A percentile compares a stretch with the other conserved stretches of the same genome.
Evolutionary conservation across 306 rosid genomes (phyloP).

Genomic region (Acacia crassicarpa): DNA sequence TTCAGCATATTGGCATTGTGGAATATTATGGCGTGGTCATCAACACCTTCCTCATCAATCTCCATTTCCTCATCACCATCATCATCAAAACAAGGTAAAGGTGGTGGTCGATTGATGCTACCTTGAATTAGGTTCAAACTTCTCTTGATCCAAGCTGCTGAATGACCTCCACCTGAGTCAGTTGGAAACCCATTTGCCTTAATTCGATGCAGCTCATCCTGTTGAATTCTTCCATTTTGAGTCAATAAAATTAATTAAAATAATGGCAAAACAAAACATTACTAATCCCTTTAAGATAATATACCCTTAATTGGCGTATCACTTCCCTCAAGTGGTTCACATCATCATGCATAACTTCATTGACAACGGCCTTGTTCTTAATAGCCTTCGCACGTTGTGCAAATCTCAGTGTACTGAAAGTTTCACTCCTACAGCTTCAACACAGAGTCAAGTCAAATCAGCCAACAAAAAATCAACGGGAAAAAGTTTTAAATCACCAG

Average conservation of each 20-base stretch:
- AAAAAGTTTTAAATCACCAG: conserved; percentile 22
- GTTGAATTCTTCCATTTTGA: conserved; percentile 31
- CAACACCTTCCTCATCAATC: conserved; percentile 84
- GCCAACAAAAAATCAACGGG: not conserved
- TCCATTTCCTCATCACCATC: conserved; percentile 99
- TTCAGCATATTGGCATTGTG: conserved; percentile 22
- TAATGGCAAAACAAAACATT: conserved; percentile 19
- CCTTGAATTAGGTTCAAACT: conserved; percentile 72
- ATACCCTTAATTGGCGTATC: conserved; percentile 92
- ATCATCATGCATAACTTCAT: conserved; percentile 89
- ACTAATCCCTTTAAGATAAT: conserved; percentile 23
- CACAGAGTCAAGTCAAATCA: conserved; percentile 34
- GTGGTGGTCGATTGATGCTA: conserved; percentile 60
- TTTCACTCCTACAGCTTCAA: conserved; percentile 94
- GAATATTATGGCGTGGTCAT: conserved; percentile 37
- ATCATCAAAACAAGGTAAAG: conserved; percentile 58
- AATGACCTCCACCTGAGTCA: conserved; percentile 72
- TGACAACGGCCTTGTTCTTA: conserved; percentile 96
- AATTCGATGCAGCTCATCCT: conserved; percentile 91
- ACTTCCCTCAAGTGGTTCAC: conserved; percentile 90
- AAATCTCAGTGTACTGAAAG: conserved; percentile 94
- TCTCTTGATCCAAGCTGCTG: conserved; percentile 91
- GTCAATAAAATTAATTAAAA: conserved; percentile 30
- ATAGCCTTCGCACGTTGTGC: conserved; percentile 97
- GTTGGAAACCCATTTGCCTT: conserved; percentile 66